Conservation (phyloP, 2,329 filamentous ascomycete genomes). For the Ophiostoma perfectum region DNA sequence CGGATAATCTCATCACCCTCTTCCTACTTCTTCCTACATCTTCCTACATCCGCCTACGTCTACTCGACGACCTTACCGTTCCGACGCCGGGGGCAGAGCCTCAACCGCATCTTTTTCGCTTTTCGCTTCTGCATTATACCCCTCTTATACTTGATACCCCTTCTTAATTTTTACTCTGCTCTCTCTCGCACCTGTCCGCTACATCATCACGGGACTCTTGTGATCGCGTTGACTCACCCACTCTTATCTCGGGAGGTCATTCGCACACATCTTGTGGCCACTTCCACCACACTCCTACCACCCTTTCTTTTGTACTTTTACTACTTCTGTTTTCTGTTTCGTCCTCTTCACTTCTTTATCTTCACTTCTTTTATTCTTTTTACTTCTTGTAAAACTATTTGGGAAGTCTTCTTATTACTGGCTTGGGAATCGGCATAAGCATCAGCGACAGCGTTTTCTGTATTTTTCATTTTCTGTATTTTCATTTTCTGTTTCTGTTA, state of each 20-base stretch:
- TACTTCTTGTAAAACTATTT: neutral
- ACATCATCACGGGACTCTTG: neutral
- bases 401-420: neutral
- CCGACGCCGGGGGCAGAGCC: conserved; percentile 9
- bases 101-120: conserved; percentile 10
- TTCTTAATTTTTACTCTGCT: conserved; percentile 1
- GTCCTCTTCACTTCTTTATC: no score
- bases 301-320: conserved; percentile 5
- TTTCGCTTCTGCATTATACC: conserved; percentile 16
- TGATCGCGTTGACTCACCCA: neutral
- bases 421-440: neutral
- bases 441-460: neutral
- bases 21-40: conserved; percentile 7
- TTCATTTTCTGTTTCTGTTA: neutral
- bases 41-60: neutral
- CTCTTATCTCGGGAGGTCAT: neutral
- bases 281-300: neutral
- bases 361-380: neutral
- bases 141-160: conserved; percentile 7
- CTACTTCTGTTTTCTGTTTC: neutral
- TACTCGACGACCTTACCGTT: neutral
- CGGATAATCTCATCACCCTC: neutral
- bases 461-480: neutral
- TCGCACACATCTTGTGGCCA: neutral
- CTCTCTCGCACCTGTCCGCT: neutral